Percentiles rank a stretch among this genome's conserved stretches.
Evolutionary conservation across 768 basidiomycete species (phyloP).

Genomic region (Lactarius indigo): DNA sequence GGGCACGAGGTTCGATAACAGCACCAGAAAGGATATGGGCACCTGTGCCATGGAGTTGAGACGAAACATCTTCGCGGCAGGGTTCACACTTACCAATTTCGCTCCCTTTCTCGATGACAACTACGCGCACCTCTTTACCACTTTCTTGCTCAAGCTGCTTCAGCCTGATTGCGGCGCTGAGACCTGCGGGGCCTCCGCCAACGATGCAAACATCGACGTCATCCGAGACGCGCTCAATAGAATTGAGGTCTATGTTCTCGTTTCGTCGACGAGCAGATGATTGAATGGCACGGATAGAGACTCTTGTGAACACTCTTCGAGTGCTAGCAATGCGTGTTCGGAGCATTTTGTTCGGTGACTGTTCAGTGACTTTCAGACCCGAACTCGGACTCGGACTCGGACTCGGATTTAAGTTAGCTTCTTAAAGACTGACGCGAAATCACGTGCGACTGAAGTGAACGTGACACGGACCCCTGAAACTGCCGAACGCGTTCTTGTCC

Average conservation of each 20-base stretch:
- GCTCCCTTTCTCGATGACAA: conserved; percentile 91
- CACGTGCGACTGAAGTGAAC: conserved; percentile 11
- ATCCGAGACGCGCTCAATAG: conserved; percentile 82
- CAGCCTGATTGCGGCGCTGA: conserved; percentile 92
- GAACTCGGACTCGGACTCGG: not conserved
- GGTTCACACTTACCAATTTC: conserved; percentile 73
- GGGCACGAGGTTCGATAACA: conserved; percentile 87
- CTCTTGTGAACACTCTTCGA: conserved; percentile 8
- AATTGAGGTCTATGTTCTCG: conserved; percentile 48
- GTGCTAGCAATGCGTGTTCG: conserved; percentile 8
- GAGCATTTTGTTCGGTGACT: conserved; percentile 9
- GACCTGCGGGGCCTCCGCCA: conserved; percentile 91
- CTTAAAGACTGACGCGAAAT: not conserved
- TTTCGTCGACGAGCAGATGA: conserved; percentile 30
- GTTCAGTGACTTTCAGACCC: not conserved
- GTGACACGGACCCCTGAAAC: conserved; percentile 13
- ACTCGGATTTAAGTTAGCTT: not conserved
- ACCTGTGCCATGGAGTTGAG: conserved; percentile 42
- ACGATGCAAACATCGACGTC: conserved; percentile 97
- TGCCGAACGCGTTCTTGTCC: not conserved
- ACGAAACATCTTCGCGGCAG: not conserved
- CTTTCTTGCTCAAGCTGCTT: conserved; percentile 86
- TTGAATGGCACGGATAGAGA: conserved; percentile 27
- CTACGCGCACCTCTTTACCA: conserved; percentile 80
- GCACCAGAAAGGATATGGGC: conserved; percentile 95